These are phyloP conservation scores for Penicillium diatomitis DNA, from an alignment of 495 filamentous ascomycete species.

Conservation along the genomic window DNA sequence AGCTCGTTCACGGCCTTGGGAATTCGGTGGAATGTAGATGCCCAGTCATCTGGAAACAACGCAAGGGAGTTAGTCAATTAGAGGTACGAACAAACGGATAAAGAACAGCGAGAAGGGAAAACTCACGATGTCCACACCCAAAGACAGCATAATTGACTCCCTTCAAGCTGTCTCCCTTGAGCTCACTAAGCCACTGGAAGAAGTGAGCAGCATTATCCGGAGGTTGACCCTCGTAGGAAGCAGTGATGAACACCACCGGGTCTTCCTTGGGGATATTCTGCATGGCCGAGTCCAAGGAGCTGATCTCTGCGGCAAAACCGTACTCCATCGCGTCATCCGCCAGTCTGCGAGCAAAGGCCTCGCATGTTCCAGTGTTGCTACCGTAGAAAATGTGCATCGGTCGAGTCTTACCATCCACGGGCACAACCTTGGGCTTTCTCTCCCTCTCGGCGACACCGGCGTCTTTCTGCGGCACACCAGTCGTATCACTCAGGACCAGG, in stretches of 20 bases:
- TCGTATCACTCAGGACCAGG: constrained; percentile 32
- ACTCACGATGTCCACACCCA: constrained; percentile 36
- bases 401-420: constrained; percentile 18
- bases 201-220: constrained; percentile 68
- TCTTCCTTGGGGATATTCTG: constrained; percentile 51
- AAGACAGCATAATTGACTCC: constrained; percentile 57
- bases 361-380: constrained; percentile 69
- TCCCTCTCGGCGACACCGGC: constrained; percentile 12
- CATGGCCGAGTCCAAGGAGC: constrained; percentile 52
- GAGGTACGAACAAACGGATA: background rate
- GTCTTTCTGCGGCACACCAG: constrained; percentile 1
- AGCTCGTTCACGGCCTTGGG: constrained; percentile 53
- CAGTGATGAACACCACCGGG: constrained; percentile 58
- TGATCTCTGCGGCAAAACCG: constrained; percentile 49
- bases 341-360: constrained; percentile 54
- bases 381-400: constrained; percentile 62
- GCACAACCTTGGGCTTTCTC: constrained; percentile 12
- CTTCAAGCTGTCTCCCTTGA: constrained; percentile 42
- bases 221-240: constrained; percentile 68
- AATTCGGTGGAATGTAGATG: constrained; percentile 60
- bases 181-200: constrained; percentile 49
- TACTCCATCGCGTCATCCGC: constrained; percentile 47
- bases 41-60: constrained; percentile 45
- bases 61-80: background rate
- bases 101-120: background rate